Evolutionary conservation across 345 rosid species (phyloP).

Genomic region (Murraya koenigii): DNA sequence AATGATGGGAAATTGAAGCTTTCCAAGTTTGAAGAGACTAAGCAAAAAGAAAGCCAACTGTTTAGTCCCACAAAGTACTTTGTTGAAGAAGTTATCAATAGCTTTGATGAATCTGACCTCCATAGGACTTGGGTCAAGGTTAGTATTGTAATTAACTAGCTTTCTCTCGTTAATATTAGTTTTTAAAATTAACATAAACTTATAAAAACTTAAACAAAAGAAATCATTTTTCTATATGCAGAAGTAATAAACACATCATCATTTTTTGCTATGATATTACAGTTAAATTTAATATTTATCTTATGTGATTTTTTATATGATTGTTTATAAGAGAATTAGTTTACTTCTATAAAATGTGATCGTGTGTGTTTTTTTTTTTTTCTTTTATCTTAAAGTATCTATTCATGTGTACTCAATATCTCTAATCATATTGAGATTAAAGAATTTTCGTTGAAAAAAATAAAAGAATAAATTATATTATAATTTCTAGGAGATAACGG

Average conservation of each 20-base stretch:
- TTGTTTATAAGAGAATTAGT: neutral
- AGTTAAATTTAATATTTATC: neutral
- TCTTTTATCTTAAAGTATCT: neutral
- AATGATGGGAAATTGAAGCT: conserved; percentile 50
- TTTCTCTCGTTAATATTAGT: neutral
- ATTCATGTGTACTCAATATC: no score
- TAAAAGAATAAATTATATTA: neutral
- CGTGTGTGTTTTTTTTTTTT: no score
- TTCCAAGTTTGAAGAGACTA: conserved; percentile 40
- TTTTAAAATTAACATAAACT: neutral
- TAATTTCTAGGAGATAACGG: no score
- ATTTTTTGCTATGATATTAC: no score
- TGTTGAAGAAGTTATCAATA: conserved; percentile 80
- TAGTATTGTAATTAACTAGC: neutral
- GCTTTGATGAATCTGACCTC: conserved; percentile 84
- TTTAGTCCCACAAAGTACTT: conserved; percentile 81
- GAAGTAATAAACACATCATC: neutral
- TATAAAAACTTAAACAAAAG: no score
- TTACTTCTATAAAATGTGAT: neutral
- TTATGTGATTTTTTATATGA: neutral
- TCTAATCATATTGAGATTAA: no score
- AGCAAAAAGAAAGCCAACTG: conserved; percentile 43
- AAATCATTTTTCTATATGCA: neutral
- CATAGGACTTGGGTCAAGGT: conserved; percentile 92
- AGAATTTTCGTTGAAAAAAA: neutral